These are phyloP conservation scores for Anisogramma anomala DNA, from an alignment of 2,329 filamentous ascomycete species.

Conservation along the genomic window DNA sequence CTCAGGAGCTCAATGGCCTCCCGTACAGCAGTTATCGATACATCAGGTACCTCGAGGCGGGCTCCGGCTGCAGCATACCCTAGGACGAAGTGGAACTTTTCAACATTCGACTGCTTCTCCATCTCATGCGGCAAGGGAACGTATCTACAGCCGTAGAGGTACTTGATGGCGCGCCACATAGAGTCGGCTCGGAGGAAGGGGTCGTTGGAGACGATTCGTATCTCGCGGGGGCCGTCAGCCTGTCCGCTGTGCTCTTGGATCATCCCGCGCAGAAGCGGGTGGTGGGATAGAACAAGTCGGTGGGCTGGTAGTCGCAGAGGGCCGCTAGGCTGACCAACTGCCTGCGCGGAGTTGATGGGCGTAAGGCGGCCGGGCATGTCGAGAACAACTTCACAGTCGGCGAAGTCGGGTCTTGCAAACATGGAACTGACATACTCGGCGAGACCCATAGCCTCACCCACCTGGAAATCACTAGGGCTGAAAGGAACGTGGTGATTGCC, in stretches of 20 bases:
- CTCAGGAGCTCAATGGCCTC: constrained; percentile 45
- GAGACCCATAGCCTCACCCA: constrained; percentile 9
- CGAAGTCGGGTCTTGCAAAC: constrained; percentile 28
- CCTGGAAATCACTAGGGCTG: constrained; percentile 6
- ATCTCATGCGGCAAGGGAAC: constrained; percentile 11
- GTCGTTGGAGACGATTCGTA: constrained; percentile 38
- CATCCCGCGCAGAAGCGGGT: constrained; percentile 26
- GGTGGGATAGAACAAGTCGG: constrained; percentile 44
- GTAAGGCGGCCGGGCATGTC: constrained; percentile 24
- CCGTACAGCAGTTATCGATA: constrained; percentile 46
- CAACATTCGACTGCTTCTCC: constrained; percentile 7
- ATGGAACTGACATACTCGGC: constrained; percentile 11
- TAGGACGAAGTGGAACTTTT: constrained; percentile 40
- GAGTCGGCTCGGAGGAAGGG: constrained; percentile 43
- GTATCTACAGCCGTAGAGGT: constrained; percentile 41
- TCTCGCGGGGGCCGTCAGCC: constrained; percentile 21
- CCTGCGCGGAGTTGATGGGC: constrained; percentile 11
- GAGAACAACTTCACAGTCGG: constrained; percentile 33
- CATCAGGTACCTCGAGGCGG: constrained; percentile 41
- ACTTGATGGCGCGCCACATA: constrained; percentile 46
- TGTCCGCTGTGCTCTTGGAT: constrained; percentile 22
- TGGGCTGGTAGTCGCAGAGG: constrained; percentile 41
- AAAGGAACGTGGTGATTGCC: constrained; percentile 11
- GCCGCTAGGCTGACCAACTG: constrained; percentile 16
- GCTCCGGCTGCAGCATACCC: constrained; percentile 54